Evolutionary conservation across 2,329 filamentous ascomycete genomes (phyloP), one percentile per base, ranked within the genome.

Genomic region (Paracoccidioides lutzii): DNA sequence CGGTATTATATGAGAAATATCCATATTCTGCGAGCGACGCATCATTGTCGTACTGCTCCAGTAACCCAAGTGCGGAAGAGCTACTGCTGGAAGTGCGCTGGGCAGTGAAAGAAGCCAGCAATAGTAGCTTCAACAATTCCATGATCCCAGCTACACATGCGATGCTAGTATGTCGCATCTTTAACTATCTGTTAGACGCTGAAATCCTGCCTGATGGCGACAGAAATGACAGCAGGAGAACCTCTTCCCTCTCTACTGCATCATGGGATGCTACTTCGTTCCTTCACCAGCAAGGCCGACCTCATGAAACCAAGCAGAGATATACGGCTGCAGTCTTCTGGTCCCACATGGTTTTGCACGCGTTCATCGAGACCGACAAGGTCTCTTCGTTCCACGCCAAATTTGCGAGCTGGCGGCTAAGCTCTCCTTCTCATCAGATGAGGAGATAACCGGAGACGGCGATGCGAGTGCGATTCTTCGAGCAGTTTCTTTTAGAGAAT

Each of bases 321-420:
- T 51, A 59, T 9, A 67, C 66, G 0, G 61, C 63, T 46, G 58
- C 60, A 12, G 60, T 62, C 54, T 69, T 69, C 22, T 69, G 67
- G 67, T 61, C 63, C 0, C 65, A 62, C 53, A 60, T 65, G 37
- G 58, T 65, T 0, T 59, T 65, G 8, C 44, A 59, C 1, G 59
- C 40, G 10, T 65, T 53, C 51, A 59, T 14, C 40, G 55, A 30
- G 9, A 9, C 54, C 38, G 3, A 38, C 6, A 0, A 4, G 4
- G 43, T 15, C 22, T 30, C 43, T 6, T 22, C 28, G 7, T 46
- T 12, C 35, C 15, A 15, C 5, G 4, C 22, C 22, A 40, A 9
- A 33, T 28, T 14, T 22, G 35, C 2, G 37, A 51, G 37, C 9
- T 46, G 1, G 15, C 2, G 4, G 5, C 12, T 28, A 15, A 53